phyloP scores from a whole-genome alignment of 441 rosid genomes.

The Pelargonium citronellum region DNA sequence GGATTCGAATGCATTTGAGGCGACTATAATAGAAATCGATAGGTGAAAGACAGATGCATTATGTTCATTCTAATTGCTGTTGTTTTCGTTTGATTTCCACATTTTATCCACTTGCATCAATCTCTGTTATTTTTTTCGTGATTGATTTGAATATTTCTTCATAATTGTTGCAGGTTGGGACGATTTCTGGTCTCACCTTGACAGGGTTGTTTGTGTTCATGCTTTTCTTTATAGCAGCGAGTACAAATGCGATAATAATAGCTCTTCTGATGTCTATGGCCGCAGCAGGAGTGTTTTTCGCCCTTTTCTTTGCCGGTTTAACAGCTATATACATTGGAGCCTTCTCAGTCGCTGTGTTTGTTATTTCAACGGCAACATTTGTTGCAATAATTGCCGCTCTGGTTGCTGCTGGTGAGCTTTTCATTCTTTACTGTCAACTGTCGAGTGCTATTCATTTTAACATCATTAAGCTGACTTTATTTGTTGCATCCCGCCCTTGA shows the following conservation, averaged over 20 bases:
- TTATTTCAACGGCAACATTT: slow-evolving; percentile 57
- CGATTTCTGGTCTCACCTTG: slow-evolving; percentile 51
- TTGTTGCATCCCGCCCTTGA: too few species aligned
- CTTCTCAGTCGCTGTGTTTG: slow-evolving; percentile 58
- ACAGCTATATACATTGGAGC: slow-evolving; percentile 79
- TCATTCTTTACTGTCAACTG: slow-evolving; percentile 8
- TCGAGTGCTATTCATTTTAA: background rate
- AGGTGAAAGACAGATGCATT: too few species aligned
- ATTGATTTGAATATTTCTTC: too few species aligned
- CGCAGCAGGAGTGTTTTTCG: slow-evolving; percentile 80
- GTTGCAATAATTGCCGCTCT: slow-evolving; percentile 52
- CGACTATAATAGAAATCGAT: too few species aligned
- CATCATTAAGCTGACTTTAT: background rate
- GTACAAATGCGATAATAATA: slow-evolving; percentile 58
- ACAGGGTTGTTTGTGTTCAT: slow-evolving; percentile 66
- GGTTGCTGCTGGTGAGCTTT: slow-evolving; percentile 56
- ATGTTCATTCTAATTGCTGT: too few species aligned
- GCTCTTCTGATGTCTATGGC: slow-evolving; percentile 77
- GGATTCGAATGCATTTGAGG: too few species aligned
- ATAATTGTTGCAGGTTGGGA: slow-evolving; percentile 59
- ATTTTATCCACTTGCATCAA: too few species aligned
- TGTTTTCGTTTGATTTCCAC: too few species aligned
- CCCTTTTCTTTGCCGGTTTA: slow-evolving; percentile 57
- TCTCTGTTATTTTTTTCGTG: too few species aligned
- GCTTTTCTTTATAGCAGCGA: slow-evolving; percentile 77